Percentiles rank a stretch among this genome's conserved stretches.
Conservation (phyloP, 78 protist species). For the Blattamonas nauphoetae region DNA sequence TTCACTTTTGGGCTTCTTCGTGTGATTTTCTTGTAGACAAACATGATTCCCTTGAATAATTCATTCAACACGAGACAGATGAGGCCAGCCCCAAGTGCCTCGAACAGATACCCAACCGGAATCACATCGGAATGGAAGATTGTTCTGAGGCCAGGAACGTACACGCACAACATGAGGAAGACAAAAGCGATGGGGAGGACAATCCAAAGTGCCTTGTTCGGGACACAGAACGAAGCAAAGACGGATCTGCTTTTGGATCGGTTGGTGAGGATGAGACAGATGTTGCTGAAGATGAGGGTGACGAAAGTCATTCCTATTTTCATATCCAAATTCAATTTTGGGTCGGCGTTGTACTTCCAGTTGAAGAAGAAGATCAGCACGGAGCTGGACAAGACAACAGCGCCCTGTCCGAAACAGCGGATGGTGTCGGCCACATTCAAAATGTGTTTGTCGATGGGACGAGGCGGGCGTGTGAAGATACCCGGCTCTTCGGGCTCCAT, state of each 20-base stretch:
- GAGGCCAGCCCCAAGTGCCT: background rate
- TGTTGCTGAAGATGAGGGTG: background rate
- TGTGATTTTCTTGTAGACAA: too few species aligned
- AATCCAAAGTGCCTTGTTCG: background rate
- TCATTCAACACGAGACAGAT: background rate
- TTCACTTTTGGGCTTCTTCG: too few species aligned
- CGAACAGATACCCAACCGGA: background rate
- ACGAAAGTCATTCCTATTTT: background rate
- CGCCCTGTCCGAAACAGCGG: background rate
- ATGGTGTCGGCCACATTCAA: background rate
- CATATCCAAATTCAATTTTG: background rate
- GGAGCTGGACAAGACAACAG: background rate
- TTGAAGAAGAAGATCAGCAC: background rate
- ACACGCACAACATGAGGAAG: background rate
- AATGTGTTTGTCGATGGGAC: background rate
- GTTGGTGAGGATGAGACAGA: constrained; percentile 3
- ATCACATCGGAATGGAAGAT: background rate
- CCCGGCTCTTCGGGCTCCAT: constrained; percentile 4
- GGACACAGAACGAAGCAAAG: background rate
- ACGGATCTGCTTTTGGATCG: background rate
- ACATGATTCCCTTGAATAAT: too few species aligned
- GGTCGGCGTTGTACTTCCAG: background rate
- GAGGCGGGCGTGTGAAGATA: background rate
- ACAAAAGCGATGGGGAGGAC: background rate
- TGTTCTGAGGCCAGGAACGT: background rate